Conservation (phyloP, 352 stramenopile species). For the Globisporangium parvum region DNA sequence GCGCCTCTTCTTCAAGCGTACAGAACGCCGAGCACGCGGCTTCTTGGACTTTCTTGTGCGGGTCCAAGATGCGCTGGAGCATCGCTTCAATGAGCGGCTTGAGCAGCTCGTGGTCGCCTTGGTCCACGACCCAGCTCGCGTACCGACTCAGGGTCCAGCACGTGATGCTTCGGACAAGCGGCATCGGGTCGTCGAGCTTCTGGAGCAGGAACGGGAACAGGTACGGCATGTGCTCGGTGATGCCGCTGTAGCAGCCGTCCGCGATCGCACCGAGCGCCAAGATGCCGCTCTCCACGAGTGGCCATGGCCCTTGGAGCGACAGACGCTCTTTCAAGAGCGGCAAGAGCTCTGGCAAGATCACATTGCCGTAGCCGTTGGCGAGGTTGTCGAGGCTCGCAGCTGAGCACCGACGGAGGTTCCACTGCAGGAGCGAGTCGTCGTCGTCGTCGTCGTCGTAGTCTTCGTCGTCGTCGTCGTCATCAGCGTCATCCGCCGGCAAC, state of each 20-base stretch:
- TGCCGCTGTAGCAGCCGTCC: constrained; percentile 91
- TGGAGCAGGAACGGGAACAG: constrained; percentile 94
- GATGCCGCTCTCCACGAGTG: constrained; percentile 93
- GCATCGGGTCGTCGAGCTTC: constrained; percentile 84
- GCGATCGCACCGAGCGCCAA: constrained; percentile 94
- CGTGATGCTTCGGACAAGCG: constrained; percentile 91
- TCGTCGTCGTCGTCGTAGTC: constrained; percentile 88
- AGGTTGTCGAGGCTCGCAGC: constrained; percentile 94
- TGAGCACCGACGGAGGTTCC: constrained; percentile 93
- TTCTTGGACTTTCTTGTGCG: constrained; percentile 94
- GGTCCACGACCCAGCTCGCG: constrained; percentile 88
- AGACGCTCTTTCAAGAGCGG: constrained; percentile 90
- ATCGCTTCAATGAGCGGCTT: constrained; percentile 83
- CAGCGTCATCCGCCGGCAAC: constrained; percentile 24
- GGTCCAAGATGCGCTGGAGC: constrained; percentile 84
- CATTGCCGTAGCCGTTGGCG: constrained; percentile 88
- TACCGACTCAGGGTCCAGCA: constrained; percentile 94
- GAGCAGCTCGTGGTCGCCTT: constrained; percentile 83
- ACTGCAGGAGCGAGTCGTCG: constrained; percentile 93
- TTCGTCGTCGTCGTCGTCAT: constrained; percentile 87
- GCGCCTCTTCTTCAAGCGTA: constrained; percentile 91
- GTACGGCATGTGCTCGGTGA: constrained; percentile 88
- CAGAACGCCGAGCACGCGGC: constrained; percentile 93
- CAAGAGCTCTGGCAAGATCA: constrained; percentile 91
- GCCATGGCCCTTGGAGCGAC: constrained; percentile 88